Conservation (phyloP, 495 filamentous ascomycete species). For the Gamarada debralockiae region DNA sequence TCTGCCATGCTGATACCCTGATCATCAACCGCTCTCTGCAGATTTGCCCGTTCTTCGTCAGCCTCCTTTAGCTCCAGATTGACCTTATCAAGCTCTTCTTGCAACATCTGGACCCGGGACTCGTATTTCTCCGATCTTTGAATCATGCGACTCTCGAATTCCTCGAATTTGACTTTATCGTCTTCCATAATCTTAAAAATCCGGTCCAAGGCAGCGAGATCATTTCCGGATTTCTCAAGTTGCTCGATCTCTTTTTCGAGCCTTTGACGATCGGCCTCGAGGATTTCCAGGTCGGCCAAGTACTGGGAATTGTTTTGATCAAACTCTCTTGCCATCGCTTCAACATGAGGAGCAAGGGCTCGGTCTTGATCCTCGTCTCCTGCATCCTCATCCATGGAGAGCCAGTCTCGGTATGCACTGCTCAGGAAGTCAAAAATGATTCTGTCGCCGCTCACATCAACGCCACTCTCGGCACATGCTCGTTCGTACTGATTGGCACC, state of each 20-base stretch:
- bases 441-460: slow-evolving; percentile 81
- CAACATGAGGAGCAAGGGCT: slow-evolving; percentile 75
- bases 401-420: slow-evolving; percentile 87
- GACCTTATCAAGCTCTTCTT: slow-evolving; percentile 75
- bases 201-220: slow-evolving; percentile 77
- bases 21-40: slow-evolving; percentile 82
- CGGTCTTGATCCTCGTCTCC: slow-evolving; percentile 75
- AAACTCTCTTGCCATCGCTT: slow-evolving; percentile 86
- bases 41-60: slow-evolving; percentile 71
- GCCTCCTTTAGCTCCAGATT: slow-evolving; percentile 71
- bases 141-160: slow-evolving; percentile 78
- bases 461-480: slow-evolving; percentile 75
- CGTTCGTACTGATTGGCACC: slow-evolving; percentile 75
- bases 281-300: slow-evolving; percentile 70
- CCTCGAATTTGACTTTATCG: slow-evolving; percentile 87
- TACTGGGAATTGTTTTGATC: slow-evolving; percentile 76
- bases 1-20: slow-evolving; percentile 94
- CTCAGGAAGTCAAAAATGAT: slow-evolving; percentile 92
- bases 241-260: slow-evolving; percentile 82
- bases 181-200: slow-evolving; percentile 83
- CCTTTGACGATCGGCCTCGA: slow-evolving; percentile 78
- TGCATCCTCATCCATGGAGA: slow-evolving; percentile 81
- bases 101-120: slow-evolving; percentile 65
- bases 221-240: slow-evolving; percentile 76
- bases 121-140: slow-evolving; percentile 82